Base-by-base conservation (phyloP, 2,329 filamentous ascomycete species). In the Aureobasidium pullulans region DNA sequence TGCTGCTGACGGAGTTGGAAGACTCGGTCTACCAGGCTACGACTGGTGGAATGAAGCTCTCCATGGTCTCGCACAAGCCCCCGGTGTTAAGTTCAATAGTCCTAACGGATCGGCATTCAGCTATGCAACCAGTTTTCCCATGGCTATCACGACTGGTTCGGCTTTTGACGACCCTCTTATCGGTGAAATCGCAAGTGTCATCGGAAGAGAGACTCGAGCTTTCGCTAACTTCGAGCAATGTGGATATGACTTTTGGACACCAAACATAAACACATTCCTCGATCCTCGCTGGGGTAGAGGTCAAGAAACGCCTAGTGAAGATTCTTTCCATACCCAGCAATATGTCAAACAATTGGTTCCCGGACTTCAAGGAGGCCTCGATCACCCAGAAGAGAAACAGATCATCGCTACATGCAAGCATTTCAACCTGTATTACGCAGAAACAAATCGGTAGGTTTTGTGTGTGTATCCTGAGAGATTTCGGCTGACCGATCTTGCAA, bases 121-220 rank as follows among this genome's bases (percentile, higher is more conserved):
- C 62, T 81, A 80, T 66, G 82, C 85, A 0, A 88, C 85, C 0
- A 84, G 81, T 0, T 88, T 88, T 65, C 84, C 85, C 0, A 79
- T 82, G 67, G 84, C 85, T 0, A 85, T 89, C 54, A 70, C 81
- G 1, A 79, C 84, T 64, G 80, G 80, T 23, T 83, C 85, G 0
- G 79, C 84, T 0, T 85, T 88, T 62, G 84, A 88, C 63, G 83
- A 86, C 63, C 77, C 78, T 0, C 70, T 88, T 34, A 81, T 88
- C 62, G 68, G 77, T n/a, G 72, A 78, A 4, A 79, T 88, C 2
- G 85, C 79, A 1, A 74, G 69, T 1, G 77, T 83, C 7, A 77
- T 84, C 34, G 75, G 74, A 2, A 86, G 80, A 0, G 85, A 89
- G 67, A 83, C 82, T 0, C 76, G 86, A 36, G 84, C 85, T 0